A percentile compares a stretch with the other conserved stretches of the same genome.
Evolutionary conservation across 371 early-diverging fungal species (phyloP).

Genomic region (Fennellomyces sp.): DNA sequence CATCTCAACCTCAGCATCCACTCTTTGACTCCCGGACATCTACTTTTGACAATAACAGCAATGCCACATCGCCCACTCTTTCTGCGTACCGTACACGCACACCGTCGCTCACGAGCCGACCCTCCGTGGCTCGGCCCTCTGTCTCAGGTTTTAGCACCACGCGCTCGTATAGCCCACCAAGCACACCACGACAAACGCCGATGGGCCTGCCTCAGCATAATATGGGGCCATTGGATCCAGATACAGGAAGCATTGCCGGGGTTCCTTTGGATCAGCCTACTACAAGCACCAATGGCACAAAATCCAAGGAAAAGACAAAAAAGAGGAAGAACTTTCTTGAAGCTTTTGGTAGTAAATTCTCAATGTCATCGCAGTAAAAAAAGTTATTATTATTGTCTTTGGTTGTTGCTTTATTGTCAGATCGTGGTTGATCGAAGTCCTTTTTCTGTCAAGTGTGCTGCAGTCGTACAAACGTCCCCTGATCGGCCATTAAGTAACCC

Average conservation of each 20-base stretch:
- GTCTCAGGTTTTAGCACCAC: conserved; percentile 4
- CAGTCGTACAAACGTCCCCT: no score
- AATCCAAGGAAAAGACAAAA: conserved; percentile 17
- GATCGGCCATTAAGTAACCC: no score
- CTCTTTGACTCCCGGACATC: conserved; percentile 5
- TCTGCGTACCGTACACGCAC: conserved; percentile 22
- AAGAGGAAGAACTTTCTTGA: conserved; percentile 23
- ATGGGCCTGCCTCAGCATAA: conserved; percentile 15
- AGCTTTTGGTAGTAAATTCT: conserved; percentile 26
- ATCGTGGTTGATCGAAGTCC: no score
- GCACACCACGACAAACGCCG: conserved; percentile 15
- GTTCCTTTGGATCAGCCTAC: conserved; percentile 1
- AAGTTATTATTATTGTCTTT: conserved; percentile 1
- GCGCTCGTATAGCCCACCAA: conserved; percentile 15
- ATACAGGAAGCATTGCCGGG: not conserved
- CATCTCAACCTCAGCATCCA: conserved; percentile 2
- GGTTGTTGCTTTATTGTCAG: conserved; percentile 6
- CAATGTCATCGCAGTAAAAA: conserved; percentile 23
- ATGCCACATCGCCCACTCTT: conserved; percentile 16
- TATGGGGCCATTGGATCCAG: not conserved
- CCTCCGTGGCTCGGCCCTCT: not conserved
- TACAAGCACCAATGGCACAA: conserved; percentile 2
- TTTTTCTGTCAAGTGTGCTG: no score
- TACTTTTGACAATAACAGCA: conserved; percentile 11
- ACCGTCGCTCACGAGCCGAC: conserved; percentile 19